Evolutionary conservation across 192 early-diverging fungal genomes (phyloP), one percentile per base, ranked within the genome.

Genomic region (Coemansia sp.): DNA sequence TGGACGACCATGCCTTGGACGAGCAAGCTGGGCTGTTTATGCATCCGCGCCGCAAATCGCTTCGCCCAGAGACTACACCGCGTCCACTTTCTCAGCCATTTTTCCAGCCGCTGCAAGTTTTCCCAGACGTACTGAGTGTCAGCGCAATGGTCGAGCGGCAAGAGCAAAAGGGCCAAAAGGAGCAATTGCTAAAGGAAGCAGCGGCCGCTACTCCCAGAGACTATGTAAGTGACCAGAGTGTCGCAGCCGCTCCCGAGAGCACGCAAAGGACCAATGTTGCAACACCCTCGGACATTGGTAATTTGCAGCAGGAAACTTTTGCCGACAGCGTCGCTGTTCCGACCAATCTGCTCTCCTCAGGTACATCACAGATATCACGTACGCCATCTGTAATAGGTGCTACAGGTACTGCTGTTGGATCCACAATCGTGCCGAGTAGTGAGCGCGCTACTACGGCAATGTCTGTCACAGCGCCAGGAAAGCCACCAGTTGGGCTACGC

Each of bases 1-100:
- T 85, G 71, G 84, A 85, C 76, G 84, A 85, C 84, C 75, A 85
- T 48, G 76, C 67, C 27, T 68, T 85, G 60, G 84, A 85, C 70
- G 84, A 85, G 69, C 84, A 82, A 42, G 84, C 84, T 1, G 84
- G 84, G 53, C 70, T 85, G 63, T 85, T 85, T 50, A 76, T 80
- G 75, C 76, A 78, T 66, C 76, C 84, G 29, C 76, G 81, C 2
- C 76, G 73, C 66, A 78, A 83, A 62, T 75, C 75, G 64, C 67
- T 78, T 23, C 72, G 74, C 17, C 63, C 76, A 25, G 76, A 78
- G 32, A 72, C 75, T 15, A 75, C 78, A 11, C 73, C 84, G 45
- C 72, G 80, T 23, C 80, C 75, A n/a, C 63, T 78, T 15, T 78
- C 80, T 2, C 84, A 81, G 67, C 84, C 84, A 5, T 85, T 85